phyloP scores from a whole-genome alignment of 2,329 filamentous ascomycete genomes.

The Colletotrichum coccodes region DNA sequence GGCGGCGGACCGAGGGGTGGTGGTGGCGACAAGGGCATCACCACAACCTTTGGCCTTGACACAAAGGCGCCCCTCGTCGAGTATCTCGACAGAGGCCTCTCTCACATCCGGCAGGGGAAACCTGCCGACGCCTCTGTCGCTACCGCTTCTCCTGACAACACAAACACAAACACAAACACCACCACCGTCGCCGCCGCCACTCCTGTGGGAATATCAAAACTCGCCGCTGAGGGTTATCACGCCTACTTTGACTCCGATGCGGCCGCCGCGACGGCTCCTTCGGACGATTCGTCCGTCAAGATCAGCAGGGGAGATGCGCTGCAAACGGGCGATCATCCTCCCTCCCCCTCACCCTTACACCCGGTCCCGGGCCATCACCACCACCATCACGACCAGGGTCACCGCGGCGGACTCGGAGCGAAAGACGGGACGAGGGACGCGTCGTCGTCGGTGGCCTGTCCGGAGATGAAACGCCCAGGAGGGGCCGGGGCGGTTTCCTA shows the following conservation, averaged over 20 bases:
- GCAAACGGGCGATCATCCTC: constrained; percentile 13
- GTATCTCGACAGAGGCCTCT: constrained; percentile 57
- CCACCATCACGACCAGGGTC: background rate
- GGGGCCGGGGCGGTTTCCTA: constrained; percentile 44
- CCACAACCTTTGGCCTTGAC: constrained; percentile 42
- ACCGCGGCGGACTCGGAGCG: background rate
- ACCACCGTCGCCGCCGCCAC: constrained; percentile 34
- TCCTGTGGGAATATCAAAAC: constrained; percentile 42
- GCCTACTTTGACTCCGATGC: constrained; percentile 38
- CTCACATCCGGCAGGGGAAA: constrained; percentile 51
- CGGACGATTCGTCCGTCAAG: constrained; percentile 33
- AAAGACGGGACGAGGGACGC: constrained; percentile 27
- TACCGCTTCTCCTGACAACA: background rate
- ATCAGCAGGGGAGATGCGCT: constrained; percentile 36
- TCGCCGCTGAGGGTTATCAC: constrained; percentile 37
- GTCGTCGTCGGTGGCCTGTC: background rate
- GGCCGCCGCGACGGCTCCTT: constrained; percentile 3
- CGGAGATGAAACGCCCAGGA: constrained; percentile 36
- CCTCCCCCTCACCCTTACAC: background rate
- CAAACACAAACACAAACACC: background rate
- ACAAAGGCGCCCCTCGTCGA: constrained; percentile 59
- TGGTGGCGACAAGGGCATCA: constrained; percentile 3
- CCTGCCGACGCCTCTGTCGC: background rate
- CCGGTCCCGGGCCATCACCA: background rate
- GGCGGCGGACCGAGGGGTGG: background rate